Percentiles rank a stretch among this genome's conserved stretches.
Conservation (phyloP, 768 basidiomycete genomes). For the Tricholoma hemisulphureum region DNA sequence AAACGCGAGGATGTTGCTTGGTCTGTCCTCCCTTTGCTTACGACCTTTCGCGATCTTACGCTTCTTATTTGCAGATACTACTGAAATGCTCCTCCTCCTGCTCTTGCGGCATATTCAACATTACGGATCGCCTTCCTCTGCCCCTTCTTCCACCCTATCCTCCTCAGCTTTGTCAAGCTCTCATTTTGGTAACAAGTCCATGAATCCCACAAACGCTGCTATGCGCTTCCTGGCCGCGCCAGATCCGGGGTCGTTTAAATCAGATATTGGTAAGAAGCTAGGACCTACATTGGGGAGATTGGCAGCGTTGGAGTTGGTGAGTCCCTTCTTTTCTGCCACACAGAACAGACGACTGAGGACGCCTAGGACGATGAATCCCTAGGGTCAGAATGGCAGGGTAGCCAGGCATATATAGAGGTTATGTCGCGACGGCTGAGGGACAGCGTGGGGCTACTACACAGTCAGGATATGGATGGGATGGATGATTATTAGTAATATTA, state of each 20-base stretch:
- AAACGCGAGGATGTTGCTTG: conserved; percentile 54
- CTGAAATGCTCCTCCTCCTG: conserved; percentile 78
- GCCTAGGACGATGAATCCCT: conserved; percentile 42
- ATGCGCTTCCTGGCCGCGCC: conserved; percentile 58
- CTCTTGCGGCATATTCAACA: conserved; percentile 78
- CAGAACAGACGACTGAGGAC: background rate
- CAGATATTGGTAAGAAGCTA: conserved; percentile 55
- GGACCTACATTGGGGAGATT: conserved; percentile 55
- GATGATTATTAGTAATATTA: too few species aligned
- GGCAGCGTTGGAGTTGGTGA: conserved; percentile 43
- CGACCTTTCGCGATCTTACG: background rate
- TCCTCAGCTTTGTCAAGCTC: conserved; percentile 15
- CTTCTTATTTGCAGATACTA: conserved; percentile 43
- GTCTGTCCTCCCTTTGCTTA: conserved; percentile 35
- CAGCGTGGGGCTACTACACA: conserved; percentile 55
- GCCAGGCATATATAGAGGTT: conserved; percentile 71
- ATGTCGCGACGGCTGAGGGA: conserved; percentile 73
- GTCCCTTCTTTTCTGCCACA: background rate
- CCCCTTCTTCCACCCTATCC: conserved; percentile 10
- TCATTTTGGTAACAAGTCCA: conserved; percentile 25
- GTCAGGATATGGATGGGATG: conserved; percentile 15
- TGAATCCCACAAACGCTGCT: conserved; percentile 43
- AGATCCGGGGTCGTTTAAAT: conserved; percentile 57
- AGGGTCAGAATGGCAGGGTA: conserved; percentile 57
- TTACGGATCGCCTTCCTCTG: conserved; percentile 41